Conservation (phyloP, 2,329 filamentous ascomycete genomes). For the Botryotinia narcissicola region DNA sequence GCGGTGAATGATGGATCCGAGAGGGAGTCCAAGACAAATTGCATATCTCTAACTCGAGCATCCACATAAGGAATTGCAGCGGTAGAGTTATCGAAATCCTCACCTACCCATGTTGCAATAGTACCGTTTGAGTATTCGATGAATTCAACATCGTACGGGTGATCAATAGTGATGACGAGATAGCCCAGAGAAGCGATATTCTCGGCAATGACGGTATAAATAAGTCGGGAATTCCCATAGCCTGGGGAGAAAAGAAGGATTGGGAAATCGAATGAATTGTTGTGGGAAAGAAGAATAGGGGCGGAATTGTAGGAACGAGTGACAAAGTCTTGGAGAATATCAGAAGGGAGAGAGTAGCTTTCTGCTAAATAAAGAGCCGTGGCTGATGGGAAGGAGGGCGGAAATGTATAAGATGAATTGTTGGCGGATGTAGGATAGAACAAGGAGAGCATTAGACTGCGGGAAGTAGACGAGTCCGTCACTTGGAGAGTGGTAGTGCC, state of each 20-base stretch:
- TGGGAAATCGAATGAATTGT: constrained; percentile 27
- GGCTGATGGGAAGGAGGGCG: constrained; percentile 3
- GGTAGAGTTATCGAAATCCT: constrained; percentile 25
- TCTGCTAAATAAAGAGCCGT: constrained; percentile 13
- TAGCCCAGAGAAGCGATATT: constrained; percentile 40
- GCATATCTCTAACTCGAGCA: constrained; percentile 30
- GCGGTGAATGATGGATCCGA: background rate
- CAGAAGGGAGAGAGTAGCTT: constrained; percentile 5
- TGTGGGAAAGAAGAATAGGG: background rate
- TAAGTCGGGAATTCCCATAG: constrained; percentile 33
- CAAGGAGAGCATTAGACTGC: constrained; percentile 18
- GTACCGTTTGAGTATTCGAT: constrained; percentile 39
- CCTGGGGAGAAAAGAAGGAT: constrained; percentile 40
- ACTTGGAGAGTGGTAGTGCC: constrained; percentile 17
- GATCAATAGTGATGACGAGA: constrained; percentile 40
- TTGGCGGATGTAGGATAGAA: constrained; percentile 19
- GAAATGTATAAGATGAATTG: background rate
- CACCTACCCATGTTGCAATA: constrained; percentile 16
- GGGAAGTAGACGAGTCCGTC: constrained; percentile 10
- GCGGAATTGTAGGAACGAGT: constrained; percentile 11
- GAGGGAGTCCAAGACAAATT: constrained; percentile 33
- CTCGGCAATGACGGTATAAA: constrained; percentile 38
- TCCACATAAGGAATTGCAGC: constrained; percentile 24
- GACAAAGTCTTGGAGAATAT: background rate
- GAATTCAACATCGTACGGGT: constrained; percentile 40